A percentile compares a stretch with the other conserved stretches of the same genome.
phyloP scores from a whole-genome alignment of 805 yeast genomes.

The Teunomyces barrocoloradensis region DNA sequence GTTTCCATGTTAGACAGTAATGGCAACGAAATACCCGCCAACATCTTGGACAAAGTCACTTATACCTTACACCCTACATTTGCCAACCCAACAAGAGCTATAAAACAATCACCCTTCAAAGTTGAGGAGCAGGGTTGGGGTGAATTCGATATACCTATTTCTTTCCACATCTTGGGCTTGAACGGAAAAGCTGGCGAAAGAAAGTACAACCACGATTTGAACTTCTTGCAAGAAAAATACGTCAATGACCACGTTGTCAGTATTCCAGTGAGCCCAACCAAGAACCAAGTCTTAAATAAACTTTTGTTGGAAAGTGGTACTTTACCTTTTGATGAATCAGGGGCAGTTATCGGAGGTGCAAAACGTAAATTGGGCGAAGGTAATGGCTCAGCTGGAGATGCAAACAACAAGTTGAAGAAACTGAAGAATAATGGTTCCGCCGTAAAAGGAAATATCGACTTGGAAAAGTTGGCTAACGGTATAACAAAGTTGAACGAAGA shows the following conservation, averaged over 20 bases:
- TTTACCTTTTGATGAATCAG: constrained; percentile 54
- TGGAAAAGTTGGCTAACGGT: constrained; percentile 88
- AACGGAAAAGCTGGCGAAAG: constrained; percentile 85
- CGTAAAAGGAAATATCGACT: constrained; percentile 73
- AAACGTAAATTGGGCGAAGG: constrained; percentile 13
- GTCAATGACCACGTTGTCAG: constrained; percentile 72
- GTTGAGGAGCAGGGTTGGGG: constrained; percentile 98
- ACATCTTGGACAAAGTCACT: constrained; percentile 85
- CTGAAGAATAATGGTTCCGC: constrained; percentile 49
- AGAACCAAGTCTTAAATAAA: constrained; percentile 64
- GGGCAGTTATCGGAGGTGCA: constrained; percentile 23
- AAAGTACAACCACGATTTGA: constrained; percentile 83
- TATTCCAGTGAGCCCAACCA: constrained; percentile 60
- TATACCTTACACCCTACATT: constrained; percentile 95
- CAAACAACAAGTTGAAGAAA: constrained; percentile 41
- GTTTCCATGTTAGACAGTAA: constrained; percentile 70
- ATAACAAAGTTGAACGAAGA: constrained; percentile 87
- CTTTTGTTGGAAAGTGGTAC: constrained; percentile 80
- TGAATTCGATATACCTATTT: constrained; percentile 85
- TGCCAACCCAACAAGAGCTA: constrained; percentile 77
- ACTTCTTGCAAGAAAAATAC: constrained; percentile 75
- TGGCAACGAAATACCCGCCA: constrained; percentile 84
- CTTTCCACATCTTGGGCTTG: constrained; percentile 59
- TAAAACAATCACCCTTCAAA: constrained; percentile 80
- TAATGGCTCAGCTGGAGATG: constrained; percentile 15